Conservation (phyloP, 345 rosid species). For the Physaria fendleri region DNA sequence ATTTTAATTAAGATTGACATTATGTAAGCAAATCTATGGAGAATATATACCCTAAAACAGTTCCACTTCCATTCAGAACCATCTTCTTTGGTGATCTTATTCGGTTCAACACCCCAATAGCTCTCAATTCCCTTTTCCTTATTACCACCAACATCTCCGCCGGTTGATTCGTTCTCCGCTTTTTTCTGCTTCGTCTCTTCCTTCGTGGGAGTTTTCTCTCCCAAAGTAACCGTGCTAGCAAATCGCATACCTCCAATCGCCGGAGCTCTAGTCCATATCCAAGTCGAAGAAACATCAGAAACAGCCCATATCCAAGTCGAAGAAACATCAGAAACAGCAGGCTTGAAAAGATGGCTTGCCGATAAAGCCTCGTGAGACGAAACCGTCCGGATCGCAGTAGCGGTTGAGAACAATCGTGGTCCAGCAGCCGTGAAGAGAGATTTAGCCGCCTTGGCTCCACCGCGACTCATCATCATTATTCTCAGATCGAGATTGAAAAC, state of each 20-base stretch:
- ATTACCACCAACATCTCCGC: constrained; percentile 10
- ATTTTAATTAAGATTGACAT: too few relatives aligned
- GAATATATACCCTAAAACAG: constrained; percentile 60
- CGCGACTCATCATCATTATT: constrained; percentile 23
- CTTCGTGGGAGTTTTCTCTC: too few relatives aligned
- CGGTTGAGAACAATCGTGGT: too few relatives aligned
- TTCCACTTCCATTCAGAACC: constrained; percentile 58
- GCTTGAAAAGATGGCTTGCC: not conserved
- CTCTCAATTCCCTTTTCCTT: constrained; percentile 33
- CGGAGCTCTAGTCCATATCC: too few relatives aligned
- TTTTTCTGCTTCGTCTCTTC: constrained; percentile 9
- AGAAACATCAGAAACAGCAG: too few relatives aligned
- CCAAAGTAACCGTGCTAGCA: constrained; percentile 23
- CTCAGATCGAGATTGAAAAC: too few relatives aligned
- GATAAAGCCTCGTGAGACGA: too few relatives aligned
- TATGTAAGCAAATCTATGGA: too few relatives aligned
- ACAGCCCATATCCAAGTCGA: too few relatives aligned
- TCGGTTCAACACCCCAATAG: constrained; percentile 49
- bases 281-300: too few relatives aligned
- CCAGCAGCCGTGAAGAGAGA: too few relatives aligned
- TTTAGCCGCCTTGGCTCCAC: constrained; percentile 5
- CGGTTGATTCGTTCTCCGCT: not conserved
- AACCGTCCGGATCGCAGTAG: too few relatives aligned
- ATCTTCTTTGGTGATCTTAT: constrained; percentile 41
- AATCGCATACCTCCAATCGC: not conserved